Evolutionary conservation across 2,329 filamentous ascomycete genomes (phyloP).

Genomic region (Exophiala bonariae): DNA sequence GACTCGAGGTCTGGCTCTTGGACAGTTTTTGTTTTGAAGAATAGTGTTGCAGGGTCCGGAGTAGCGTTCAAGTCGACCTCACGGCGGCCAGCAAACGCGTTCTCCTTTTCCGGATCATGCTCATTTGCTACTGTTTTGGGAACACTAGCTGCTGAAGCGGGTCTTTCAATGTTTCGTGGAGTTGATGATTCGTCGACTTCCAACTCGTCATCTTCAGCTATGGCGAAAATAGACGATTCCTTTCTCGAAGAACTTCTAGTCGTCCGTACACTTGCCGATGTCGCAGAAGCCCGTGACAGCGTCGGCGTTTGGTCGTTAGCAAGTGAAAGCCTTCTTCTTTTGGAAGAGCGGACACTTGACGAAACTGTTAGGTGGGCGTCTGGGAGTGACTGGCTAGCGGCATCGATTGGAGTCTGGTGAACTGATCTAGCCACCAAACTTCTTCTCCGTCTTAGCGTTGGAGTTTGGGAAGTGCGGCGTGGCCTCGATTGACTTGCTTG

Average conservation of each 20-base stretch:
- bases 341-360: constrained; percentile 12
- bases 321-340: constrained; percentile 19
- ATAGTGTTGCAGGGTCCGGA: no score
- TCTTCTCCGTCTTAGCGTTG: background rate
- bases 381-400: background rate
- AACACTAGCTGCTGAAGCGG: no score
- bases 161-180: no score
- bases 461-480: constrained; percentile 10
- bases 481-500: constrained; percentile 15
- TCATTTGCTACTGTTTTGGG: no score
- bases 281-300: background rate
- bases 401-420: background rate
- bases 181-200: no score
- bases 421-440: background rate
- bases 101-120: no score
- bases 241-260: constrained; percentile 8
- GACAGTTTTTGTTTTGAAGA: no score
- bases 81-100: no score
- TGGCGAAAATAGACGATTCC: constrained; percentile 9
- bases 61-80: no score
- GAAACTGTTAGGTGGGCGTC: no score
- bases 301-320: constrained; percentile 2
- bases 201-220: constrained; percentile 14
- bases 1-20: no score
- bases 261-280: background rate